Conservation (phyloP, 331 rosid species). For the Malus hybrid region DNA sequence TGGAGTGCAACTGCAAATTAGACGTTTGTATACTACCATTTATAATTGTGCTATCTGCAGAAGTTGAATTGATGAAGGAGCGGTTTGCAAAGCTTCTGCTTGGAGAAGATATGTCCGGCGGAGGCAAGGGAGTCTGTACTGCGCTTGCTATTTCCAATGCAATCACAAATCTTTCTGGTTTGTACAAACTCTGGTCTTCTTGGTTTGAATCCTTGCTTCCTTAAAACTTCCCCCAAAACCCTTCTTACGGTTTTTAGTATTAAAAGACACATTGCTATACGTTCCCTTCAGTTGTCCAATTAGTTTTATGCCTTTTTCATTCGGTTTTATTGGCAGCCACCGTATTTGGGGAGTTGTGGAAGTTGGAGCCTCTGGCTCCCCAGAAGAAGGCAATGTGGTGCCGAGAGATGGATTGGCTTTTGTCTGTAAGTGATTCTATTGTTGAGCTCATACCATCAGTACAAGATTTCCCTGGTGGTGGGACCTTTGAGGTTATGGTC, state of each 20-base stretch:
- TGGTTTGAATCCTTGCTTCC: neutral
- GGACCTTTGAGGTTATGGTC: slow-evolving; percentile 49
- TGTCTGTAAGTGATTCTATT: slow-evolving; percentile 42
- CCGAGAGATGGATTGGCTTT: slow-evolving; percentile 53
- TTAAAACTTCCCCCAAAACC: neutral
- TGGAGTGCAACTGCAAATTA: neutral
- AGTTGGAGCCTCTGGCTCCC: slow-evolving; percentile 38
- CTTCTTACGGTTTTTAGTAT: neutral
- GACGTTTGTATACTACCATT: neutral
- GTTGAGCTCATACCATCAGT: slow-evolving; percentile 46
- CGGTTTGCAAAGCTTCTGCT: slow-evolving; percentile 54
- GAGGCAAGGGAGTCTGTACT: slow-evolving; percentile 49
- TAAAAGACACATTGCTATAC: neutral
- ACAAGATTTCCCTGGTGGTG: slow-evolving; percentile 44
- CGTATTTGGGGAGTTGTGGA: slow-evolving; percentile 52
- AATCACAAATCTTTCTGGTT: slow-evolving; percentile 54
- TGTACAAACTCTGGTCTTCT: slow-evolving; percentile 1
- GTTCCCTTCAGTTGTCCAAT: neutral
- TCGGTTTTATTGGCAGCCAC: slow-evolving; percentile 24
- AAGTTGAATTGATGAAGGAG: slow-evolving; percentile 50
- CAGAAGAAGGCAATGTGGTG: slow-evolving; percentile 45
- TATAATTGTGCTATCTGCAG: slow-evolving; percentile 3
- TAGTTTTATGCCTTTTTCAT: neutral
- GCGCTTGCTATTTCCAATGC: slow-evolving; percentile 59
- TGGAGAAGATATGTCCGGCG: slow-evolving; percentile 65